Percentiles rank a stretch among this genome's conserved stretches.
Conservation (phyloP, 768 basidiomycete genomes). For the Pulveroboletus sp. region DNA sequence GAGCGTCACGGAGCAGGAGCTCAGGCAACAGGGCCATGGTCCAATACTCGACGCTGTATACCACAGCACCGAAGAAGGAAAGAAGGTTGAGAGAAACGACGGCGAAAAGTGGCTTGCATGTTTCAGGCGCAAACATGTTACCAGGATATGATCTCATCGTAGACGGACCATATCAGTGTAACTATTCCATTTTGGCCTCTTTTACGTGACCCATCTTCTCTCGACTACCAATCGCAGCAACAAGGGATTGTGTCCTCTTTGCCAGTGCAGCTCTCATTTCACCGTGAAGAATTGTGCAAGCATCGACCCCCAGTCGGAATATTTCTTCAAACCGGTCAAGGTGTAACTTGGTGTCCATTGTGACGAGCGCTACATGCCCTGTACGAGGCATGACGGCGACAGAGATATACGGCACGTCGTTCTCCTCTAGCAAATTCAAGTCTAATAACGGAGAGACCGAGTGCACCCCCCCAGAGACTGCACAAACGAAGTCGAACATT, state of each 20-base stretch:
- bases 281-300: slow-evolving; percentile 66
- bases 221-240: slow-evolving; percentile 54
- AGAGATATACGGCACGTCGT: slow-evolving; percentile 82
- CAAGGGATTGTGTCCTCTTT: slow-evolving; percentile 55
- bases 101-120: slow-evolving; percentile 93
- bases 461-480: slow-evolving; percentile 84
- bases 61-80: slow-evolving; percentile 90
- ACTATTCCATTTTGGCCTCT: slow-evolving; percentile 37
- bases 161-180: slow-evolving; percentile 23
- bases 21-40: slow-evolving; percentile 73
- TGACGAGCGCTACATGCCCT: slow-evolving; percentile 80
- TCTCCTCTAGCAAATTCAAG: slow-evolving; percentile 84
- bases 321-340: slow-evolving; percentile 91
- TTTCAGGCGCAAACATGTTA: slow-evolving; percentile 57
- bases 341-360: slow-evolving; percentile 92
- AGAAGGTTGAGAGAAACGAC: slow-evolving; percentile 88
- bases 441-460: slow-evolving; percentile 80
- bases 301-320: slow-evolving; percentile 72
- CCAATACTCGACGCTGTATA: slow-evolving; percentile 78
- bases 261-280: slow-evolving; percentile 80
- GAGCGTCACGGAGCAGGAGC: slow-evolving; percentile 64
- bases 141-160: slow-evolving; percentile 8
- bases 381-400: slow-evolving; percentile 87
- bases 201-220: slow-evolving; percentile 30
- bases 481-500: slow-evolving; percentile 85